These are phyloP conservation scores for Pharnaceum exiguum DNA, from an alignment of 148 eudicot genomes.

Conservation along the genomic window DNA sequence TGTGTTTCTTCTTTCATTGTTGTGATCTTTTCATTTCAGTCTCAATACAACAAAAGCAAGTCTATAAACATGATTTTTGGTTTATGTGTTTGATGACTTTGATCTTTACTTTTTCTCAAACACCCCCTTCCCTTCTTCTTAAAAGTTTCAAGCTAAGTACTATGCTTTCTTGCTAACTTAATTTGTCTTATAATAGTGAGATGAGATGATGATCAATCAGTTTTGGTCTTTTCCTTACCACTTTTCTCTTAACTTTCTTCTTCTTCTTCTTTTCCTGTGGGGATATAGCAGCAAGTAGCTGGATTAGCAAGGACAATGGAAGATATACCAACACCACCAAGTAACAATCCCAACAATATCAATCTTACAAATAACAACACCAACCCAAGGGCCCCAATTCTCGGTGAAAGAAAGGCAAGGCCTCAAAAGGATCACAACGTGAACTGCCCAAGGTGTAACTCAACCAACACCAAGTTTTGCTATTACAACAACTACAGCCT, in stretches of 20 bases:
- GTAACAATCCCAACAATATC: conserved; percentile 5
- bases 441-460: conserved; percentile 75
- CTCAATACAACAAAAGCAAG: conserved; percentile 18
- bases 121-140: neutral
- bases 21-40: conserved; percentile 24
- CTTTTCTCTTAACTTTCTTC: conserved; percentile 5
- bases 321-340: conserved; percentile 30
- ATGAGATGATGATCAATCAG: conserved; percentile 13
- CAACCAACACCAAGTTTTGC: conserved; percentile 77
- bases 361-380: conserved; percentile 15
- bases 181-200: conserved; percentile 1
- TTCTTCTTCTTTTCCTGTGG: conserved; percentile 12
- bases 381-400: conserved; percentile 18
- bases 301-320: conserved; percentile 42
- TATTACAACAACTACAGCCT: conserved; percentile 86
- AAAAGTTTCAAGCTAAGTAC: neutral
- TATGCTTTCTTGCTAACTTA: neutral
- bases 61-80: conserved; percentile 15
- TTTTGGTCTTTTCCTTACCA: conserved; percentile 12
- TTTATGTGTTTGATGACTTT: conserved; percentile 5
- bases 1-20: conserved; percentile 21
- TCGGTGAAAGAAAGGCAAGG: conserved; percentile 41
- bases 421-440: conserved; percentile 62
- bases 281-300: conserved; percentile 32
- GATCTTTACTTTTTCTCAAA: neutral